Evolutionary conservation across 2,329 filamentous ascomycete genomes (phyloP), one percentile per base, ranked within the genome.

Genomic region (Zymoseptoria pseudotritici): DNA sequence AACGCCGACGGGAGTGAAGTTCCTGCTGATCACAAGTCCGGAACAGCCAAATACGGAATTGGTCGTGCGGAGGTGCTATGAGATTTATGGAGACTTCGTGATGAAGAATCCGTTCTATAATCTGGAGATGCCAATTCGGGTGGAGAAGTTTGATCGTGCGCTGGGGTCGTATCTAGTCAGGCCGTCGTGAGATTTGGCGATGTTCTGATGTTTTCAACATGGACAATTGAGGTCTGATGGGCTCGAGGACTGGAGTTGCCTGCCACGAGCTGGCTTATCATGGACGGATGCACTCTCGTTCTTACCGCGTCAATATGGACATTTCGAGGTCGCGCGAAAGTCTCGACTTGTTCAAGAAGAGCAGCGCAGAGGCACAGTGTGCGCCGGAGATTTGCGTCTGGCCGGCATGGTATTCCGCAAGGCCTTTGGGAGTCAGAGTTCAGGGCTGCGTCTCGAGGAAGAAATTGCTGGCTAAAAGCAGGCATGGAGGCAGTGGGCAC

Each of bases 101-200:
- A 97, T 97, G 91, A 99, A 97, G 82, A 99, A 99, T 75, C 94
- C 94, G 0, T 99, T 99, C 73, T 97, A 97, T 77, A 92, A 94
- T 71, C 81, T 96, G 59, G 94, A 99, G 78, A 99, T 97, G 92
- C 94, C 94, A 6, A 86, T 99, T 57, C 83, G 94, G 63, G 96
- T 94, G 76, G 94, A 97, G 72, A 89, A 91, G 68, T 99, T 97
- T 78, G 94, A 99, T 74, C 82, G 92, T 68, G 90, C 70, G 21
- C 54, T 74, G 58, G 70, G 64, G 10, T 66, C 63, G 24, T 74
- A 74, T 66, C 58, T 74, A 53, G 67, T 72, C 50, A 62, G 72
- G 59, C 72, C 72, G 22, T 63, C 65, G 13, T 67, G 61, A 64
- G n/a, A 13, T 20, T 11, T 20, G 50, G 17, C 19, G 50, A 52